A percentile compares a stretch with the other conserved stretches of the same genome.
Evolutionary conservation across 2,329 filamentous ascomycete genomes (phyloP).

Genomic region (Penicillium sp.): DNA sequence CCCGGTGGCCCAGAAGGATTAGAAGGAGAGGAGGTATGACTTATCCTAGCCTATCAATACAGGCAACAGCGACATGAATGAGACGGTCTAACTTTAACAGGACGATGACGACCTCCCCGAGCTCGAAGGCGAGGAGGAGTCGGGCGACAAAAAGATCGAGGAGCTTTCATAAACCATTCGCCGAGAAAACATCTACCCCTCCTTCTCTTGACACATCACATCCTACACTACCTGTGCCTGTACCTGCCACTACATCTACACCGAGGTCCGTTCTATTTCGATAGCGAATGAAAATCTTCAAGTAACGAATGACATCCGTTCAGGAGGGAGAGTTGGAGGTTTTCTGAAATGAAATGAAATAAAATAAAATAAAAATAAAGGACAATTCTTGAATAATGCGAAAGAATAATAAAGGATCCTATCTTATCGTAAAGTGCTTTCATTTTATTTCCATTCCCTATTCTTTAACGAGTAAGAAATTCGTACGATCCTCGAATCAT

Average conservation of each 20-base stretch:
- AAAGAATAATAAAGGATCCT: background rate
- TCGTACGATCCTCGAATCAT: background rate
- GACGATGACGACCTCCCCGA: conserved; percentile 85
- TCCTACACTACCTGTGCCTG: conserved; percentile 9
- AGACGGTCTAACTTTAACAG: conserved; percentile 22
- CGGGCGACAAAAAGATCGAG: conserved; percentile 36
- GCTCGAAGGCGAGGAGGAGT: conserved; percentile 58
- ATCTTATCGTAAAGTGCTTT: background rate
- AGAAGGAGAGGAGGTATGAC: conserved; percentile 28
- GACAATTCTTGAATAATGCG: background rate
- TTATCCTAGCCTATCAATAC: background rate
- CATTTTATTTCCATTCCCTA: background rate
- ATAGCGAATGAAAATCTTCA: conserved; percentile 26
- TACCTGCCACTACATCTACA: conserved; percentile 27
- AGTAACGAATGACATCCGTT: background rate
- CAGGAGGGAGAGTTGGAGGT: conserved; percentile 28
- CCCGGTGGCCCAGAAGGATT: conserved; percentile 36
- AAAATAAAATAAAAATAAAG: too few species aligned
- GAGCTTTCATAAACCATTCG: conserved; percentile 28
- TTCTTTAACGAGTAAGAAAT: too few species aligned
- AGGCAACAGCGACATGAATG: background rate
- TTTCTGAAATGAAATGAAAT: too few species aligned
- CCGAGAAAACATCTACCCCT: background rate
- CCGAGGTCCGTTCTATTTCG: conserved; percentile 36
- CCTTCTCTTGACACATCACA: background rate